These are phyloP conservation scores for Pichia kluyveri DNA, from an alignment of 805 yeast species.

Conservation along the genomic window DNA sequence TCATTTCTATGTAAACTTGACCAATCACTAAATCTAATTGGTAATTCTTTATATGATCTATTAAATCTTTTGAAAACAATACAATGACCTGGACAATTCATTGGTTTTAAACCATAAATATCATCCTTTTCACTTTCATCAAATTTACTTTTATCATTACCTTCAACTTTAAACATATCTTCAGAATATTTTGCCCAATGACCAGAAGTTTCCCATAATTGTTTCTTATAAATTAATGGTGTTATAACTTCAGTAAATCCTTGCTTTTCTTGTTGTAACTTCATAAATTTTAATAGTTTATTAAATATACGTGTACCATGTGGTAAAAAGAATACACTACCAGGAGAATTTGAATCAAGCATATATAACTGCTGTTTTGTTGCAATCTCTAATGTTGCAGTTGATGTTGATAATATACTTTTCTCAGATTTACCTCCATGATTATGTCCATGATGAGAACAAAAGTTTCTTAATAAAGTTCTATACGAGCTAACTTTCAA, in stretches of 20 bases:
- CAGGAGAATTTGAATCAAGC: conserved; percentile 80
- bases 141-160: conserved; percentile 31
- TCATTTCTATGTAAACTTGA: conserved; percentile 91
- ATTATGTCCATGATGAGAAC: conserved; percentile 1
- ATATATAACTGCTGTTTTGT: conserved; percentile 66
- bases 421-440: conserved; percentile 13
- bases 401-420: conserved; percentile 22
- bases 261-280: conserved; percentile 65
- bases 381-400: conserved; percentile 35
- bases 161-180: conserved; percentile 86
- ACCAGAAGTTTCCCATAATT: conserved; percentile 85
- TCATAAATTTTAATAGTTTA: conserved; percentile 73
- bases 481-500: neutral
- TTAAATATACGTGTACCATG: conserved; percentile 86
- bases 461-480: neutral
- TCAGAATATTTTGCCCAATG: conserved; percentile 94
- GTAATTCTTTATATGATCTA: conserved; percentile 78
- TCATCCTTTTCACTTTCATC: conserved; percentile 30
- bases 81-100: conserved; percentile 58
- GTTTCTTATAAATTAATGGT: conserved; percentile 76
- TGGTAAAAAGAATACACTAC: conserved; percentile 85
- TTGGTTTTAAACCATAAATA: conserved; percentile 68
- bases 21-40: conserved; percentile 79
- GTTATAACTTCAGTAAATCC: conserved; percentile 91
- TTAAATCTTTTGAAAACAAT: conserved; percentile 66